Base-by-base conservation (phyloP, 768 basidiomycete species). In the Pleurotus citrinopileatus region DNA sequence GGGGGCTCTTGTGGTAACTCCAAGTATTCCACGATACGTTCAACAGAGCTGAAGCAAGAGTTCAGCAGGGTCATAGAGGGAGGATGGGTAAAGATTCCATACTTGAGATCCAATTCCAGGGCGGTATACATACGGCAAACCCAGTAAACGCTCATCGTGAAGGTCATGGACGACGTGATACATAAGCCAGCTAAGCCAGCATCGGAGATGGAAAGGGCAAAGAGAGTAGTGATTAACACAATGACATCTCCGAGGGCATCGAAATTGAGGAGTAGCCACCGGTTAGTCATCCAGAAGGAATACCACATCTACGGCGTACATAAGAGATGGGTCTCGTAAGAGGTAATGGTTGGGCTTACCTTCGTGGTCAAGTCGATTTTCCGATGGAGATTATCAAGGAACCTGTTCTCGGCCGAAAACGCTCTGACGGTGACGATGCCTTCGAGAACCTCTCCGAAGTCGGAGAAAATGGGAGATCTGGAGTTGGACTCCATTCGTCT, bases 401-500 rank as follows among this genome's bases (percentile, higher is more conserved):
- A 96, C 3, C 81, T 73, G 36, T 72, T 71, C 64, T 96, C 93
- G 0, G 84, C 87, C 0, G 89, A 86, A 71, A 96, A 98, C 0
- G 94, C 94, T 54, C 94, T 81, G 37, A 96, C 89, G 4, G 93
- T 94, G n/a, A 94, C 89, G 42, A 52, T 57, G 20, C 93, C 93
- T 48, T 94, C 89, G 17, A 96, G 67, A 8, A 94, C 69, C 62
- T 93, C 91, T 10, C 82, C 82, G 58, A 92, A 94, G 53, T 86
- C 88, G 5, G 87, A 87, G 69, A 87, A 91, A 57, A 92, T 91
- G 0, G 92, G 89, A 0, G 88, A 90, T 10, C 91, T 78, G 1
- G 87, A 82, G 60, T 91, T 95, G 1, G 91, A 91, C 66, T 96
- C 94, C 85, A 97, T 91, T 17, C 94, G 80, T 55, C 92, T 80